Percentiles rank a stretch among this genome's conserved stretches.
Conservation (phyloP, 805 yeast species). For the Priceomyces haplophilus region DNA sequence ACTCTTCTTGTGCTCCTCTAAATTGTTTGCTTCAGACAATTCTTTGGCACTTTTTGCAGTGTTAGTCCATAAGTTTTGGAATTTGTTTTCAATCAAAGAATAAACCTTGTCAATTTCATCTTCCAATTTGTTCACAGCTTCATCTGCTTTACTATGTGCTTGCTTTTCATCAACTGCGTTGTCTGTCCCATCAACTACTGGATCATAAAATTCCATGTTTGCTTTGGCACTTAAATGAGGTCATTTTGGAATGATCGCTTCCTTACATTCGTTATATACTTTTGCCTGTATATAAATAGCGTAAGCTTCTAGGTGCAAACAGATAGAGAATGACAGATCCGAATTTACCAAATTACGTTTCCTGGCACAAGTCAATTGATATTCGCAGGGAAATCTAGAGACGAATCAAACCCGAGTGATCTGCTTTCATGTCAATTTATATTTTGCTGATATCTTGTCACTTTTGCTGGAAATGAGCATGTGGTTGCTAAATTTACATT, state of each 20-base stretch:
- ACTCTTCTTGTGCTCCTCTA: slow-evolving; percentile 28
- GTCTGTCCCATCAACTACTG: slow-evolving; percentile 20
- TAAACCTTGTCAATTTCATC: slow-evolving; percentile 52
- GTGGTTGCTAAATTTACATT: no score
- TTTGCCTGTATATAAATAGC: no score
- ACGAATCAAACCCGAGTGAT: no score
- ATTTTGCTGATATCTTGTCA: no score
- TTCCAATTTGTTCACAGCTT: slow-evolving; percentile 50
- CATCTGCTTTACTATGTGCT: slow-evolving; percentile 45
- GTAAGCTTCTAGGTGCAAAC: no score
- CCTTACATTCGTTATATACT: not conserved
- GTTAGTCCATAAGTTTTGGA: slow-evolving; percentile 30
- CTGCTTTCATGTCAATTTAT: no score
- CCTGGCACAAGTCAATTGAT: no score
- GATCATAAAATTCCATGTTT: slow-evolving; percentile 34
- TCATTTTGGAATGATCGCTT: not conserved
- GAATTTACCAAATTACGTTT: no score
- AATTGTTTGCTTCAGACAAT: slow-evolving; percentile 25
- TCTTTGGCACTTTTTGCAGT: slow-evolving; percentile 32
- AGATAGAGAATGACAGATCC: no score
- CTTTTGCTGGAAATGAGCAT: no score
- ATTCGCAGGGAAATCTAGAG: no score
- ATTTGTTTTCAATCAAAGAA: slow-evolving; percentile 39
- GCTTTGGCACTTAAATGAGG: not conserved
- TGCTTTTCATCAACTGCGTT: slow-evolving; percentile 3